phyloP scores from a whole-genome alignment of 2,329 filamentous ascomycete species.

The Spiromastix sp. region DNA sequence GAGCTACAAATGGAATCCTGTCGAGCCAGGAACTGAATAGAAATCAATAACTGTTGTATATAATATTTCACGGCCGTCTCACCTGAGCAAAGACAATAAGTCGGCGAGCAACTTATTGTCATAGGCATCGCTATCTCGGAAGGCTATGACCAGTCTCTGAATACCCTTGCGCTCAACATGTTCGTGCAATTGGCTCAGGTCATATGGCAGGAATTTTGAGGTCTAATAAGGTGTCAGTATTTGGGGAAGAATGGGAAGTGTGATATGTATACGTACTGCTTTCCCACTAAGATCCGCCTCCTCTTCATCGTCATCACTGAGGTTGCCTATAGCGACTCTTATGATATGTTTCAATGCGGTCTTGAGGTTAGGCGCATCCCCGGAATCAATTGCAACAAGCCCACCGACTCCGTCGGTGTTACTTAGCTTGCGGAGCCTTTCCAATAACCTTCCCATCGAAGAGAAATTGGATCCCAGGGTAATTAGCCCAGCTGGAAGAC shows the following conservation, averaged over 20 bases:
- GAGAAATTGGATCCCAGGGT: slow-evolving; percentile 35
- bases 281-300: slow-evolving; percentile 28
- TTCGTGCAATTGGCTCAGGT: slow-evolving; percentile 35
- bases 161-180: slow-evolving; percentile 28
- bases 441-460: slow-evolving; percentile 27
- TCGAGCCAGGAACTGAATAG: slow-evolving; percentile 46
- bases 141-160: slow-evolving; percentile 31
- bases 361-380: slow-evolving; percentile 36
- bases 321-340: slow-evolving; percentile 28
- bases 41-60: slow-evolving; percentile 14
- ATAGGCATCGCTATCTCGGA: slow-evolving; percentile 39
- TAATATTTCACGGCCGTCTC: background rate
- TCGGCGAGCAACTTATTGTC: slow-evolving; percentile 35
- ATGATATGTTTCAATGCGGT: slow-evolving; percentile 37
- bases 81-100: slow-evolving; percentile 35
- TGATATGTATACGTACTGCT: background rate
- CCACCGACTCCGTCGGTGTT: slow-evolving; percentile 21
- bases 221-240: slow-evolving; percentile 19
- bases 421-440: slow-evolving; percentile 26
- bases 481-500: slow-evolving; percentile 33
- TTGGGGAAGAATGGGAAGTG: background rate
- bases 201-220: slow-evolving; percentile 34
- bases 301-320: slow-evolving; percentile 24
- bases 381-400: slow-evolving; percentile 33
- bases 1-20: slow-evolving; percentile 48